phyloP scores from a whole-genome alignment of 2,329 filamentous ascomycete genomes.

The Ambrosiella cleistominuta region DNA sequence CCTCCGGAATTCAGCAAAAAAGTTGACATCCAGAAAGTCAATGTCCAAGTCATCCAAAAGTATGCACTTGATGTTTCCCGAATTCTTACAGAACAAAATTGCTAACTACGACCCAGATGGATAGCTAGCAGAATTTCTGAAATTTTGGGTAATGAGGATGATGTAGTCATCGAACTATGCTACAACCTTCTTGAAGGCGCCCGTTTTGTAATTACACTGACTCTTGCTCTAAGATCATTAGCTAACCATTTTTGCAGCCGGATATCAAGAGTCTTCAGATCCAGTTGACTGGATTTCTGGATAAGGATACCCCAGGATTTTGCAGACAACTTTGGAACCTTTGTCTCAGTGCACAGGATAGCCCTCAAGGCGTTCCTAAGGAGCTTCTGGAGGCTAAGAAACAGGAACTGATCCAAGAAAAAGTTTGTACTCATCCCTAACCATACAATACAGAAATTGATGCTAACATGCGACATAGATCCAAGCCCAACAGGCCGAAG shows the following conservation, averaged over 20 bases:
- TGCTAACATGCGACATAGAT: conserved; percentile 32
- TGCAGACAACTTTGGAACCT: conserved; percentile 91
- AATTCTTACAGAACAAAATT: neutral
- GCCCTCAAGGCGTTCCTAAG: conserved; percentile 79
- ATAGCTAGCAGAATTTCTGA: conserved; percentile 75
- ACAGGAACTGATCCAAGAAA: conserved; percentile 81
- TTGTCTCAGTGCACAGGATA: conserved; percentile 75
- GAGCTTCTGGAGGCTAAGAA: conserved; percentile 95
- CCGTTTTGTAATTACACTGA: conserved; percentile 45
- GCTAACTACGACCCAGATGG: conserved; percentile 44
- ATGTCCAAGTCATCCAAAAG: conserved; percentile 96
- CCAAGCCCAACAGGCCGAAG: conserved; percentile 65
- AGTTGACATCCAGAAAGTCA: conserved; percentile 95
- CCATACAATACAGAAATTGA: neutral
- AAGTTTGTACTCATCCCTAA: conserved; percentile 39
- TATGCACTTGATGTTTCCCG: conserved; percentile 25
- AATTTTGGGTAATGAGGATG: conserved; percentile 83
- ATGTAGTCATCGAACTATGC: conserved; percentile 80
- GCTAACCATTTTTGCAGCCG: conserved; percentile 37
- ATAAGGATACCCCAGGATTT: conserved; percentile 75
- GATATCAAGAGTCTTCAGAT: conserved; percentile 94
- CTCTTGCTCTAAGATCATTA: conserved; percentile 2
- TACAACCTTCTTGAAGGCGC: conserved; percentile 54
- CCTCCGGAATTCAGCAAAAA: conserved; percentile 85
- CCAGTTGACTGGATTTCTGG: conserved; percentile 83